Percentiles rank a stretch among this genome's conserved stretches.
phyloP scores from a whole-genome alignment of 768 basidiomycete species.

The Stropharia rugosoannulata region DNA sequence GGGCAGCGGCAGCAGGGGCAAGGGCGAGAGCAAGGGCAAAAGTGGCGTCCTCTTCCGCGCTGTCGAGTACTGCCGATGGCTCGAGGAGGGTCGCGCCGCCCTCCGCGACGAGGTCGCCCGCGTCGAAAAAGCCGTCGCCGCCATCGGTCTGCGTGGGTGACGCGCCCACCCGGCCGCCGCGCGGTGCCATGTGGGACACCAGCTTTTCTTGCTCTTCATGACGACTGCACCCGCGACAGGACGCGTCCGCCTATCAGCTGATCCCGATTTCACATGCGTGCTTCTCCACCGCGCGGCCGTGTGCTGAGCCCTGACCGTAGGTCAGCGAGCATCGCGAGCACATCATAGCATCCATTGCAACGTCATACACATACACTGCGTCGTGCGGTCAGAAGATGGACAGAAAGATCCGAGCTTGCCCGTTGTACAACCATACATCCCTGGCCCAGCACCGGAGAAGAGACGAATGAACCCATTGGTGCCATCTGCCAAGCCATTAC shows the following conservation, averaged over 20 bases:
- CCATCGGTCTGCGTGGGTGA: constrained; percentile 36
- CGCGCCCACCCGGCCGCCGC: constrained; percentile 1
- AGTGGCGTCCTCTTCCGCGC: constrained; percentile 87
- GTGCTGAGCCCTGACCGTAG: no score
- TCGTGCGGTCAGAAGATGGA: no score
- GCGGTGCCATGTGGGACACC: not conserved
- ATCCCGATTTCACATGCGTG: constrained; percentile 21
- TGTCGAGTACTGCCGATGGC: constrained; percentile 80
- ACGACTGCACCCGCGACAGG: constrained; percentile 9
- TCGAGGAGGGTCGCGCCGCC: constrained; percentile 80
- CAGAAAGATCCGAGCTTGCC: no score
- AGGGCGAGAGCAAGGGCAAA: constrained; percentile 80
- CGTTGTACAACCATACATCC: no score
- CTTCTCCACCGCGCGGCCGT: constrained; percentile 12
- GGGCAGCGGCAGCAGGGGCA: constrained; percentile 67
- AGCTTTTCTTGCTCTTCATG: no score
- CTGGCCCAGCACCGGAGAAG: no score
- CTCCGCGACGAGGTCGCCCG: constrained; percentile 66
- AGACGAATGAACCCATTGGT: no score
- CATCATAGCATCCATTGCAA: no score
- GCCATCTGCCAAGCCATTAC: no score
- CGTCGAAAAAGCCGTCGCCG: constrained; percentile 70
- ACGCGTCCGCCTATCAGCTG: constrained; percentile 18
- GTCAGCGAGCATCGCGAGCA: no score
- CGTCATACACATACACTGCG: no score